A percentile compares a stretch with the other conserved stretches of the same genome.
phyloP scores from a whole-genome alignment of 768 basidiomycete species.

The Rhodotorula toruloides region DNA sequence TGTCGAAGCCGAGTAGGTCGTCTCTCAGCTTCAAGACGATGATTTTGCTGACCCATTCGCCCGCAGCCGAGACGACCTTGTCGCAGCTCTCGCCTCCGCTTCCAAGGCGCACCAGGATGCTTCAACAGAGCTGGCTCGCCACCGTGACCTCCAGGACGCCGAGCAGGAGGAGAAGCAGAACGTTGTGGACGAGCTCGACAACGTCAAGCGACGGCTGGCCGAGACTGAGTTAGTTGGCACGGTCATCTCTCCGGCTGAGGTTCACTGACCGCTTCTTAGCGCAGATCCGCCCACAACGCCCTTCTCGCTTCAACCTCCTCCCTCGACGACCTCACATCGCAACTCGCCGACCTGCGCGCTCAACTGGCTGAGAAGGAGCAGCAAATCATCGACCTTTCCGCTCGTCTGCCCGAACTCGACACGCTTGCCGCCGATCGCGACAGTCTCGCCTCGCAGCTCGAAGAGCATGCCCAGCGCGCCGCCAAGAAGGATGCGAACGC shows the following conservation, averaged over 20 bases:
- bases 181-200: neutral
- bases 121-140: neutral
- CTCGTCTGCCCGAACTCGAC: neutral
- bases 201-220: neutral
- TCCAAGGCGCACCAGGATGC: too few species aligned
- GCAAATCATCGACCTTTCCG: neutral
- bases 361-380: neutral
- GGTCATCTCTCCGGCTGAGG: too few species aligned
- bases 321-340: neutral
- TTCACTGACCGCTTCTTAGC: neutral
- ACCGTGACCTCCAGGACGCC: neutral
- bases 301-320: neutral
- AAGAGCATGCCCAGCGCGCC: neutral
- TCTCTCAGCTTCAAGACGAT: neutral
- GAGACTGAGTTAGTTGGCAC: neutral
- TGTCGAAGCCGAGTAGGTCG: neutral
- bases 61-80: neutral
- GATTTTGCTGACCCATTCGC: too few species aligned
- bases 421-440: neutral
- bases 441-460: neutral
- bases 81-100: neutral
- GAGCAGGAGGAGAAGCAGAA: neutral
- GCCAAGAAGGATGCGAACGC: neutral
- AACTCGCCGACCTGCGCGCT: neutral
- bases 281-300: conserved; percentile 3